phyloP scores from a whole-genome alignment of 1,284 basidiomycete genomes.

The Cryptococcus depauperatus region DNA sequence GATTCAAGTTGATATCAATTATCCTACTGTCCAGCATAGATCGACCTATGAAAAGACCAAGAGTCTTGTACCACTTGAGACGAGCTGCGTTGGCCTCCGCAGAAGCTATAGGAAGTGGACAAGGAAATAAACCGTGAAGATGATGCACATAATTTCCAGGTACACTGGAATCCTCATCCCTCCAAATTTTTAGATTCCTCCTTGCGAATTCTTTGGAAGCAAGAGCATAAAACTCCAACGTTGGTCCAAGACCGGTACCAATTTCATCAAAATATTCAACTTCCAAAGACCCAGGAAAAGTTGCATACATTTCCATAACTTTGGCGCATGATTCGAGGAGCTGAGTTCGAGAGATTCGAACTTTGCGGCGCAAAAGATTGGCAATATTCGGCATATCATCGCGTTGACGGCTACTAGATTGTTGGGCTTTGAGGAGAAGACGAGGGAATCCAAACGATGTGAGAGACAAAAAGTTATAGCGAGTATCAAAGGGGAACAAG shows the following conservation, averaged over 20 bases:
- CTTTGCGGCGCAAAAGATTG: slow-evolving; percentile 88
- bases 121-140: slow-evolving; percentile 79
- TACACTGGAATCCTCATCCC: slow-evolving; percentile 64
- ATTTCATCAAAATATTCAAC: slow-evolving; percentile 99
- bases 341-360: slow-evolving; percentile 87
- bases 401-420: slow-evolving; percentile 69
- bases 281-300: slow-evolving; percentile 81
- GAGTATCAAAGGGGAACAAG: slow-evolving; percentile 95
- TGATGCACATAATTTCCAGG: slow-evolving; percentile 66
- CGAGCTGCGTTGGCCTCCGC: slow-evolving; percentile 11
- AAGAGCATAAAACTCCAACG: slow-evolving; percentile 94
- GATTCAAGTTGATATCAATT: slow-evolving; percentile 90
- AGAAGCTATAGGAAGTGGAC: slow-evolving; percentile 49
- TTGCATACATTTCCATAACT: slow-evolving; percentile 92
- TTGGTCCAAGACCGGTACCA: slow-evolving; percentile 93
- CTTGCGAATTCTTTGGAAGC: slow-evolving; percentile 89
- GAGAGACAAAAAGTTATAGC: slow-evolving; percentile 92
- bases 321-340: slow-evolving; percentile 96
- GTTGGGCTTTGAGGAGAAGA: slow-evolving; percentile 82
- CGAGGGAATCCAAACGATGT: slow-evolving; percentile 96
- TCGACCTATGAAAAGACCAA: slow-evolving; percentile 97
- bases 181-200: slow-evolving; percentile 80
- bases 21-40: slow-evolving; percentile 95
- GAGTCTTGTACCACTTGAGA: slow-evolving; percentile 74
- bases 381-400: slow-evolving; percentile 87